Conservation (phyloP, 148 eudicot genomes). For the Rhododendron mucronatum region DNA sequence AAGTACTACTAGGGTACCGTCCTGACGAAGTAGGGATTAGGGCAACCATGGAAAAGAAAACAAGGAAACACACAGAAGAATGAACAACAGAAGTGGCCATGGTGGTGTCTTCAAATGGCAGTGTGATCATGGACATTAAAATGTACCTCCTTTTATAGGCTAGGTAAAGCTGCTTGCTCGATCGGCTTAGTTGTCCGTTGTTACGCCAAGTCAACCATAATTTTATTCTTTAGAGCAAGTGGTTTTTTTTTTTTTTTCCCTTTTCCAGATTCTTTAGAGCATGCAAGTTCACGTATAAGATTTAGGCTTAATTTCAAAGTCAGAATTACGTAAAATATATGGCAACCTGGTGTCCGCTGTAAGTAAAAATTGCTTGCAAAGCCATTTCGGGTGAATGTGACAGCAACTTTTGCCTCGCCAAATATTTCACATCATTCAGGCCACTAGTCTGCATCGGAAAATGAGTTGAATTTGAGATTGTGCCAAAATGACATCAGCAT, state of each 20-base stretch:
- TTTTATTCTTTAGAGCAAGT: neutral
- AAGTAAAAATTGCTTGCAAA: neutral
- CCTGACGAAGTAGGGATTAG: neutral
- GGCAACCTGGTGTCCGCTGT: no score
- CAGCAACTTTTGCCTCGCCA: neutral
- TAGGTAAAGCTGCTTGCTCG: neutral
- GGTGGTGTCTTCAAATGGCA: neutral
- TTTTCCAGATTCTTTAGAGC: neutral
- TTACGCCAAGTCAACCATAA: neutral
- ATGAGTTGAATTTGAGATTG: no score
- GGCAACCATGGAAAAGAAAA: neutral
- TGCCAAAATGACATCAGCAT: no score
- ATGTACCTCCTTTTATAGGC: neutral
- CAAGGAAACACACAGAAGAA: neutral
- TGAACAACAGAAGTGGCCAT: constrained; percentile 1
- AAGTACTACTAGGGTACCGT: neutral
- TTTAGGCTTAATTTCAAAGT: no score
- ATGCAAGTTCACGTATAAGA: neutral
- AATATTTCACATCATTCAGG: neutral
- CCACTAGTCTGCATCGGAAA: no score
- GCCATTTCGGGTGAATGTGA: neutral
- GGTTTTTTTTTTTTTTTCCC: no score
- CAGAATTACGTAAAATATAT: no score
- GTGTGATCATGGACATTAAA: neutral
- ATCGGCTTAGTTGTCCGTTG: neutral